phyloP scores from a whole-genome alignment of 2,329 filamentous ascomycete species.

The Botrytis fragariae region DNA sequence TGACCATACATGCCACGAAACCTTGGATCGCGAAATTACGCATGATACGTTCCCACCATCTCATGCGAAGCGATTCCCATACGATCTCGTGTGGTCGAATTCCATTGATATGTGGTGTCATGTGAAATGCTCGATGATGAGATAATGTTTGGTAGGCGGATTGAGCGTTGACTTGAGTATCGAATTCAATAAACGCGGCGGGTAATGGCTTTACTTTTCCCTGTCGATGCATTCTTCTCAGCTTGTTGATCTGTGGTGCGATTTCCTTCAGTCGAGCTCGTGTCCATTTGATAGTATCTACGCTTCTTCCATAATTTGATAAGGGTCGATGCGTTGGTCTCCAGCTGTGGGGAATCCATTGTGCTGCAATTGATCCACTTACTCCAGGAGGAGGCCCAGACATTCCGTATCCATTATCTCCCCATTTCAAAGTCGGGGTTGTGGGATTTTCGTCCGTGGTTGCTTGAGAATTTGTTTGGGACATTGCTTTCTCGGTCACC shows the following conservation, averaged over 20 bases:
- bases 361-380: slow-evolving; percentile 40
- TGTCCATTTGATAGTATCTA: slow-evolving; percentile 42
- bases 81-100: slow-evolving; percentile 61
- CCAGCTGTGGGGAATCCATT: slow-evolving; percentile 38
- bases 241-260: slow-evolving; percentile 36
- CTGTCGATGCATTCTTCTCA: slow-evolving; percentile 40
- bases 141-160: slow-evolving; percentile 62
- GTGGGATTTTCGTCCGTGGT: not conserved
- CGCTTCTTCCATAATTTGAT: slow-evolving; percentile 39
- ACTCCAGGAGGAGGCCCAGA: slow-evolving; percentile 34
- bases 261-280: slow-evolving; percentile 38
- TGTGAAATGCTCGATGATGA: slow-evolving; percentile 60
- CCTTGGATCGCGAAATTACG: slow-evolving; percentile 50
- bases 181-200: slow-evolving; percentile 66
- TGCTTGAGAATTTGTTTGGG: not conserved
- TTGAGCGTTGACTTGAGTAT: slow-evolving; percentile 59
- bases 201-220: slow-evolving; percentile 53
- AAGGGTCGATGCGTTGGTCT: slow-evolving; percentile 40
- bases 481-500: slow-evolving; percentile 10
- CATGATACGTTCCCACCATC: slow-evolving; percentile 60
- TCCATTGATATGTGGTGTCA: slow-evolving; percentile 63
- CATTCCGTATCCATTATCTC: slow-evolving; percentile 26
- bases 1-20: slow-evolving; percentile 55
- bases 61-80: slow-evolving; percentile 64
- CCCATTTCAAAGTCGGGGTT: slow-evolving; percentile 5